Base-by-base conservation (phyloP, 805 yeast species). In the Vanderwaltozyma tropicalis region DNA sequence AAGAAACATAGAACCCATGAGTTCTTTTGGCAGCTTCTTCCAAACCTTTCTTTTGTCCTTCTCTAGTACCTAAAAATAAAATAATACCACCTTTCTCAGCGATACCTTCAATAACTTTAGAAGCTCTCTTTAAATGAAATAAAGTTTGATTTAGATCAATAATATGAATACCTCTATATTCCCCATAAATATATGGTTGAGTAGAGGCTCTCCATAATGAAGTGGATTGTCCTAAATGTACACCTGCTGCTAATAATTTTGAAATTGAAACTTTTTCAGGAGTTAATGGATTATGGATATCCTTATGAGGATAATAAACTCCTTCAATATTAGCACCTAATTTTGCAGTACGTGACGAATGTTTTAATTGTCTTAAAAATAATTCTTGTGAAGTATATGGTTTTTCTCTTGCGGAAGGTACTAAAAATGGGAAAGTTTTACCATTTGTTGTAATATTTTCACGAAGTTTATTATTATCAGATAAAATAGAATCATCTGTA, bases 211-310 rank as follows among this genome's bases (percentile, higher is more conserved):
- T 76, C 75, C 79, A 81, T 43, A 80, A 66, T 3, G 80, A 67
- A 26, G 76, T 80, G n/a, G 95, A 72, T 50, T 89, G 96, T 21
- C 98, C 98, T 48, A 92, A 66, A 60, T 92, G 98, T 32, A 89
- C 89, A 37, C 96, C 96, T 0, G 96, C 85, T 3, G 96, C 89
- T 60, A 89, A 59, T 37, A 92, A 68, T 40, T 76, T 76, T 22
- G 85, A 66, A 27, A 87, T 66, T 2, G 89, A 70, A 11, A 84
- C 56, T 40, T 82, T 74, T 17, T 70, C 61, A 17, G 76, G 65
- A 12, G 66, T 49, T 26, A 72, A 64, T 14, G 95, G 95, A 18
- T 67, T 62, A 32, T 67, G 65, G 22, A 79, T 66, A 42, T 82
- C 82, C 43, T 71, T 67, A 52, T 78, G 77, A 14, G 95, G 94